Conservation (phyloP, 2,329 filamentous ascomycete species). For the Hypoxylon sp. region DNA sequence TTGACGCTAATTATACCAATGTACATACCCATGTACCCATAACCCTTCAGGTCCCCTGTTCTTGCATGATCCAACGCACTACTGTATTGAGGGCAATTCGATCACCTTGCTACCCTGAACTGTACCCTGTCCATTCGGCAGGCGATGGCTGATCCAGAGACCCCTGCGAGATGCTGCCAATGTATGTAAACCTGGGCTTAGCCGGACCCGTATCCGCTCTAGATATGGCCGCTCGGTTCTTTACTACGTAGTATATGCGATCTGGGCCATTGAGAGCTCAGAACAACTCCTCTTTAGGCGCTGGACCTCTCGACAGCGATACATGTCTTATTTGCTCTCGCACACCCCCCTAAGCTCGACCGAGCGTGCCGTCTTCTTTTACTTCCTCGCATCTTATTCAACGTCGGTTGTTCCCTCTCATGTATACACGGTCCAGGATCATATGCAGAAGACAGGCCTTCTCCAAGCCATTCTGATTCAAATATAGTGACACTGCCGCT, state of each 20-base stretch:
- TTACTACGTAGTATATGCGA: slow-evolving; percentile 56
- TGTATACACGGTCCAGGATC: slow-evolving; percentile 52
- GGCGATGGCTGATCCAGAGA: slow-evolving; percentile 55
- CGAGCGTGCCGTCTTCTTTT: slow-evolving; percentile 50
- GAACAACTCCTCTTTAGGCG: slow-evolving; percentile 60
- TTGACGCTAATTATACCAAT: slow-evolving; percentile 60
- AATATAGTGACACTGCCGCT: slow-evolving; percentile 53
- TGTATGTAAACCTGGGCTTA: slow-evolving; percentile 57
- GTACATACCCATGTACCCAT: slow-evolving; percentile 48
- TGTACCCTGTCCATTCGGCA: slow-evolving; percentile 56
- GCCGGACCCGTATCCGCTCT: slow-evolving; percentile 63
- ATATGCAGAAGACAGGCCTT: slow-evolving; percentile 52
- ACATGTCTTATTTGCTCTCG: slow-evolving; percentile 58
- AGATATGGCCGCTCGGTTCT: slow-evolving; percentile 60
- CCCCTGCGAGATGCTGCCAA: slow-evolving; percentile 55
- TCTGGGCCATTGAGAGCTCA: slow-evolving; percentile 61
- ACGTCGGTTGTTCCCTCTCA: slow-evolving; percentile 47
- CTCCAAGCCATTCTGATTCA: slow-evolving; percentile 51
- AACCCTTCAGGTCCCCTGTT: slow-evolving; percentile 50
- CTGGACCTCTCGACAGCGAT: slow-evolving; percentile 57
- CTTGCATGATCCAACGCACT: slow-evolving; percentile 55
- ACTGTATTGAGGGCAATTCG: slow-evolving; percentile 50
- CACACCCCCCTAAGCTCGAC: slow-evolving; percentile 53
- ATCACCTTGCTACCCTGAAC: slow-evolving; percentile 55
- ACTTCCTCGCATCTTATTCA: slow-evolving; percentile 52